Evolutionary conservation across 305 asterid species (phyloP), one percentile per base, ranked within the genome.

Genomic region (Fraxinus greggii): DNA sequence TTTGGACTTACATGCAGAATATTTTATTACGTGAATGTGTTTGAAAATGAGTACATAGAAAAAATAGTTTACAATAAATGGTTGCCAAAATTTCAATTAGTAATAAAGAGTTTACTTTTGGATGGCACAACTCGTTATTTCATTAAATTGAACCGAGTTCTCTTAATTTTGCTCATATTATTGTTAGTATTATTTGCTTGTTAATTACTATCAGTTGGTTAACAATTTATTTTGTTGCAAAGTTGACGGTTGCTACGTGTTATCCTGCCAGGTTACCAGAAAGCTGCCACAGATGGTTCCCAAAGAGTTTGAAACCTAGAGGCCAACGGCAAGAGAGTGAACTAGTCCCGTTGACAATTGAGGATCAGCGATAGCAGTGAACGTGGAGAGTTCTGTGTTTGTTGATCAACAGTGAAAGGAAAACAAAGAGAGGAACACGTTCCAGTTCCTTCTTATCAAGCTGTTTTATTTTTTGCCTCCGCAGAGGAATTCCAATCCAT

Each of bases 251-350:
- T 17, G 54, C 69, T 31, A 12, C 73, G 51, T 56, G 28, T 83
- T 63, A 17, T 56, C 81, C 48, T 86, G 87, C 72, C 91, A 95
- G 99, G 91, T 88, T 95, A 84, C 99, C 97, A 32, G 99, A 95
- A 83, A 84, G 97, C 72, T 76, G 88, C 19, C 91, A 90, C 76
- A 92, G 90, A 89, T 92, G 95, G 92, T 84, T 90, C 19, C 99
- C 98, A 0, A 92, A 92, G 90, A 89, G 86, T 84, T 81, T 88
- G 86, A 92, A 84, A 92, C 72, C 93, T 56, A 89, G 95, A 86
- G 91, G 90, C 23, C 97, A 92, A 80, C 96, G 89, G 79, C 94
- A 86, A 80, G 99, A 93, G 78, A 91, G 97, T 70, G 99, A 95
- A 88, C 89, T 94, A 35, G 90, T 92, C 32, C 82, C 92, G 1